phyloP scores from a whole-genome alignment of 257 asterid genomes.

The Solanum bulbocastanum region DNA sequence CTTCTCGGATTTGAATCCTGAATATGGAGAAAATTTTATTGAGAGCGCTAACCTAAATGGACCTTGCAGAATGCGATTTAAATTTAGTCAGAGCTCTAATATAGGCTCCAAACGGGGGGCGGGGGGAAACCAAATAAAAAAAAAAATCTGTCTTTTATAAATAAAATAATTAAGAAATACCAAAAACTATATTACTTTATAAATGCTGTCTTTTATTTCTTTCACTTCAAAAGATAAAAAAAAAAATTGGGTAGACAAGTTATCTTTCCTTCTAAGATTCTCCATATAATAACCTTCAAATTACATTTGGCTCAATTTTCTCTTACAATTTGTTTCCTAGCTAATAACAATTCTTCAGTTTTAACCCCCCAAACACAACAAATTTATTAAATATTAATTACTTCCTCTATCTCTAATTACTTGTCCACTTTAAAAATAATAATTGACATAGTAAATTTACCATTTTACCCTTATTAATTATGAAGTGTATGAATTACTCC shows the following conservation, averaged over 20 bases:
- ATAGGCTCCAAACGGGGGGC: too few relatives aligned
- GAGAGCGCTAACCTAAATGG: not conserved
- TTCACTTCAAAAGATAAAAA: not conserved
- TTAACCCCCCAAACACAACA: not conserved
- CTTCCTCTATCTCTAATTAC: too few relatives aligned
- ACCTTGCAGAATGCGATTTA: fast-evolving
- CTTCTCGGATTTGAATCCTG: fast-evolving
- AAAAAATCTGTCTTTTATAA: too few relatives aligned
- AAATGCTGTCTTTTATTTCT: not conserved
- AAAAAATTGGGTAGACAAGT: not conserved
- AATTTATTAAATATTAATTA: not conserved
- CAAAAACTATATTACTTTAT: too few relatives aligned
- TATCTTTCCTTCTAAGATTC: not conserved
- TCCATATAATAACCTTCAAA: not conserved
- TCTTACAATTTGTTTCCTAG: not conserved
- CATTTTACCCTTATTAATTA: too few relatives aligned
- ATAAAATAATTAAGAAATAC: too few relatives aligned
- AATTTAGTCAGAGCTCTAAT: too few relatives aligned
- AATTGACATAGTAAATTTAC: too few relatives aligned
- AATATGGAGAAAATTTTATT: too few relatives aligned
- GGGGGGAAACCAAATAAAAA: too few relatives aligned
- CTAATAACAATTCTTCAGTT: not conserved
- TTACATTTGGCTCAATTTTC: not conserved
- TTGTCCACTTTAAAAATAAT: not conserved
- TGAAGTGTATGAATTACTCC: too few relatives aligned